These are phyloP conservation scores for Coprinellus micaceus DNA, from an alignment of 768 basidiomycete species.

Conservation along the genomic window DNA sequence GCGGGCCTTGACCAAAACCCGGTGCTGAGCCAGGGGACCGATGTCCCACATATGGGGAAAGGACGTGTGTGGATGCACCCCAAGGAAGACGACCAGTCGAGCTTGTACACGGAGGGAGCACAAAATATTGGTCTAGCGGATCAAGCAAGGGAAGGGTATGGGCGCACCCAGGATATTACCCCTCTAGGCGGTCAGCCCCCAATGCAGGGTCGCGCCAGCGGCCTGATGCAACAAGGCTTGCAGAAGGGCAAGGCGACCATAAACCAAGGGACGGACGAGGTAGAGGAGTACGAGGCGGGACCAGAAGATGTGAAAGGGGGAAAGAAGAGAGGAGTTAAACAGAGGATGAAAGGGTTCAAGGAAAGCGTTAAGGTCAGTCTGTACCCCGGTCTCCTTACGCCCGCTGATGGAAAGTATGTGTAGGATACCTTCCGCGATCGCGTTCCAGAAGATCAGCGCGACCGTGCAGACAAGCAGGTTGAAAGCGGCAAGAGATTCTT, in stretches of 20 bases:
- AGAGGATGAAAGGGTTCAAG: slow-evolving; percentile 32
- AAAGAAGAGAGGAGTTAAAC: slow-evolving; percentile 33
- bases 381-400: background rate
- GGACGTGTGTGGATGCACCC: slow-evolving; percentile 39
- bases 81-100: slow-evolving; percentile 34
- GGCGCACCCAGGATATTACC: too few species aligned
- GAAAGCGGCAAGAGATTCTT: slow-evolving; percentile 67
- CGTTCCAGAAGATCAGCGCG: slow-evolving; percentile 68
- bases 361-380: slow-evolving; percentile 16
- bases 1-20: slow-evolving; percentile 31
- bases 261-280: slow-evolving; percentile 11
- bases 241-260: background rate
- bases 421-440: slow-evolving; percentile 34
- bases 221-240: slow-evolving; percentile 11
- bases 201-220: slow-evolving; percentile 20
- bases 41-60: slow-evolving; percentile 2
- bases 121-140: slow-evolving; percentile 17
- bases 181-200: too few species aligned
- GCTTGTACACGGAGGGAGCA: slow-evolving; percentile 24
- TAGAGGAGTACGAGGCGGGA: background rate
- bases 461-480: slow-evolving; percentile 46
- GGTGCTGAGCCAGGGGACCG: slow-evolving; percentile 27
- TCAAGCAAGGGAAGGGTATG: too few species aligned
- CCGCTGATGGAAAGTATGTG: too few species aligned
- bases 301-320: slow-evolving; percentile 9